phyloP scores from a whole-genome alignment of 257 asterid genomes.

The Paulownia fortunei region DNA sequence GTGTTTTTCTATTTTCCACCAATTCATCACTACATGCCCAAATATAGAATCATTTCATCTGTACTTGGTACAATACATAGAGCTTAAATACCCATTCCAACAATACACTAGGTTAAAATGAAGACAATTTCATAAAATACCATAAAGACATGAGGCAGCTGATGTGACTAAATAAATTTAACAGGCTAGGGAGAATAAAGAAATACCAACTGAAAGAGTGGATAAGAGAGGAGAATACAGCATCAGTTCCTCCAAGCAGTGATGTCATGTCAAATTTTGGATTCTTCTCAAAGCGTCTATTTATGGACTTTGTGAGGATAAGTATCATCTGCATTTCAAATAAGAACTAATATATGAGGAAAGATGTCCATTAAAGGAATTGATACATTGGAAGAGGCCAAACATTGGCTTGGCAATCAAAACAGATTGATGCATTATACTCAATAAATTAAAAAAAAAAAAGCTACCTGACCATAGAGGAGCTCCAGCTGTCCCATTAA shows the following conservation, averaged over 20 bases:
- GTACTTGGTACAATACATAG: not conserved
- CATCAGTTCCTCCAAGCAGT: slow-evolving; percentile 86
- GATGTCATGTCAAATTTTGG: slow-evolving; percentile 85
- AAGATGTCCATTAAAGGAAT: not conserved
- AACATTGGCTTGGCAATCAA: too few species aligned
- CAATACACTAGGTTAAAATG: not conserved
- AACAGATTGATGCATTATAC: too few species aligned
- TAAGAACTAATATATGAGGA: slow-evolving; percentile 21
- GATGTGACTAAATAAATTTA: slow-evolving; percentile 3
- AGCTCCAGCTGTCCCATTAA: slow-evolving; percentile 76
- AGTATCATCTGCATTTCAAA: slow-evolving; percentile 70
- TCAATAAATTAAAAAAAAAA: too few species aligned
- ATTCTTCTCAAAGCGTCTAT: slow-evolving; percentile 80
- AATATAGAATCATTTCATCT: not conserved
- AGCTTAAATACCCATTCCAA: not conserved
- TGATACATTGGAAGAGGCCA: not conserved
- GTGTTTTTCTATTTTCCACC: not conserved
- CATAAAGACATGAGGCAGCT: not conserved
- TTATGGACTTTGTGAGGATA: slow-evolving; percentile 78
- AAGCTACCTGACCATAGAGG: slow-evolving; percentile 68
- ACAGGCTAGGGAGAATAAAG: slow-evolving; percentile 19
- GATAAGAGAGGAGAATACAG: slow-evolving; percentile 74
- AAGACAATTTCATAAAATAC: not conserved
- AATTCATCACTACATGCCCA: not conserved
- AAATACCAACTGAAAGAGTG: slow-evolving; percentile 85